Evolutionary conservation across 1,139 yeast genomes (phyloP).

Genomic region (Candida buenavistaensis): DNA sequence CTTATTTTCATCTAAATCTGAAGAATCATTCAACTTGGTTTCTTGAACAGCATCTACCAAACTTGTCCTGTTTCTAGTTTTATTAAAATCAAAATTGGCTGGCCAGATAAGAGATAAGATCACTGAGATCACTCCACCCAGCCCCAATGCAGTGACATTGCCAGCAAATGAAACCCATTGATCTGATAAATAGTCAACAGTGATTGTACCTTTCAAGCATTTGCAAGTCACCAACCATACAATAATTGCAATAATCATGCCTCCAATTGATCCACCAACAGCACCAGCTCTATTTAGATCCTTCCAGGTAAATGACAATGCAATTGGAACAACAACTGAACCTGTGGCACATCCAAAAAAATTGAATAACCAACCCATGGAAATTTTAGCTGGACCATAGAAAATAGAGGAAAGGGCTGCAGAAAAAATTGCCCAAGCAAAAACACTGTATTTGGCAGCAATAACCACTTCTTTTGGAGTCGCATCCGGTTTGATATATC

Average conservation of each 20-base stretch:
- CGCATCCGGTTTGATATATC: slow-evolving; percentile 45
- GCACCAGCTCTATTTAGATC: slow-evolving; percentile 35
- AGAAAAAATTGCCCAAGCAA: slow-evolving; percentile 27
- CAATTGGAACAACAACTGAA: slow-evolving; percentile 44
- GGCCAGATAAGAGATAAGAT: slow-evolving; percentile 31
- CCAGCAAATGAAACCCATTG: slow-evolving; percentile 26
- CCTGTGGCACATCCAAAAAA: slow-evolving; percentile 34
- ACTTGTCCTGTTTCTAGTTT: slow-evolving; percentile 33
- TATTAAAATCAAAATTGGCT: slow-evolving; percentile 34
- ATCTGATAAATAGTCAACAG: slow-evolving; percentile 18
- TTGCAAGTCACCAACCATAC: slow-evolving; percentile 21
- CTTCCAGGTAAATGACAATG: slow-evolving; percentile 41
- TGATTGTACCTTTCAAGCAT: slow-evolving; percentile 26
- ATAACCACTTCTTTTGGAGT: slow-evolving; percentile 37
- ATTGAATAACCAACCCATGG: slow-evolving; percentile 38
- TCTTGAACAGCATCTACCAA: no score
- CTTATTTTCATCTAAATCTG: no score
- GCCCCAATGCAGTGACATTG: slow-evolving; percentile 15
- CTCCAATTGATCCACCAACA: slow-evolving; percentile 26
- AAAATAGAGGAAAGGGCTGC: slow-evolving; percentile 43
- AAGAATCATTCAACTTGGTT: no score
- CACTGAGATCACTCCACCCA: slow-evolving; percentile 33
- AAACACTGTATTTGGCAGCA: slow-evolving; percentile 40
- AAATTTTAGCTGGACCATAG: slow-evolving; percentile 29
- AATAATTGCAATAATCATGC: slow-evolving; percentile 22